Percentiles rank a stretch among this genome's conserved stretches.
These are phyloP conservation scores for Exophiala dermatitidis DNA, from an alignment of 2,329 filamentous ascomycete species.

Conservation along the genomic window DNA sequence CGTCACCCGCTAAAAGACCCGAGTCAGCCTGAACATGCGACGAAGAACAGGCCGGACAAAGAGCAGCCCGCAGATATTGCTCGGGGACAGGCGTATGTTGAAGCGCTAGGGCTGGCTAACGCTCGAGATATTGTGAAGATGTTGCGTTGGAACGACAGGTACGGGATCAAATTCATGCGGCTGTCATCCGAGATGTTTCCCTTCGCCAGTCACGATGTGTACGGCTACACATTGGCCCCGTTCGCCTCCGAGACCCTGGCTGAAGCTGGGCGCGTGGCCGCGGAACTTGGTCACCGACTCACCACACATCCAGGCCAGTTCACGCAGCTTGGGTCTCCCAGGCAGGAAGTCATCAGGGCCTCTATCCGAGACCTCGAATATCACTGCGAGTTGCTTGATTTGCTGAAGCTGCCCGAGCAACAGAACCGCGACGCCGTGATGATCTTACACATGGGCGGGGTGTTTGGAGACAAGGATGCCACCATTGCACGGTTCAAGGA, in stretches of 20 bases:
- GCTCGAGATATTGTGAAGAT: conserved; percentile 77
- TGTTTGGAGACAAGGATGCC: conserved; percentile 76
- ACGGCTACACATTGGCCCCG: conserved; percentile 75
- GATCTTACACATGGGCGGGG: conserved; percentile 88
- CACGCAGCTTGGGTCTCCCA: conserved; percentile 81
- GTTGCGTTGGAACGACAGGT: conserved; percentile 84
- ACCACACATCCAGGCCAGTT: conserved; percentile 91
- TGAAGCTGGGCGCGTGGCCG: conserved; percentile 68
- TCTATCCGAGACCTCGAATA: conserved; percentile 78
- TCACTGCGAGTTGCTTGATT: conserved; percentile 73
- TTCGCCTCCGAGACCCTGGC: conserved; percentile 74
- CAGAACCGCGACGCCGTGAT: conserved; percentile 80
- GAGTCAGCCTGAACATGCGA: conserved; percentile 67
- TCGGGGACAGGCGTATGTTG: conserved; percentile 64
- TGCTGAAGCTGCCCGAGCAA: conserved; percentile 70
- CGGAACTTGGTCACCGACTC: conserved; percentile 71
- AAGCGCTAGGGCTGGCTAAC: conserved; percentile 72
- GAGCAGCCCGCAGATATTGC: conserved; percentile 58
- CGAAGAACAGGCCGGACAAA: conserved; percentile 79
- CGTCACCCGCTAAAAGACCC: conserved; percentile 73
- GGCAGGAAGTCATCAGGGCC: conserved; percentile 65
- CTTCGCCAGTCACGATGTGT: conserved; percentile 79
- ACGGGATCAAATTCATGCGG: conserved; percentile 85
- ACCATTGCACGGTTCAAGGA: conserved; percentile 70
- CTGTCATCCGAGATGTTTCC: conserved; percentile 96